Base-by-base conservation (phyloP, 257 asterid species). In the Scutellaria galericulata region DNA sequence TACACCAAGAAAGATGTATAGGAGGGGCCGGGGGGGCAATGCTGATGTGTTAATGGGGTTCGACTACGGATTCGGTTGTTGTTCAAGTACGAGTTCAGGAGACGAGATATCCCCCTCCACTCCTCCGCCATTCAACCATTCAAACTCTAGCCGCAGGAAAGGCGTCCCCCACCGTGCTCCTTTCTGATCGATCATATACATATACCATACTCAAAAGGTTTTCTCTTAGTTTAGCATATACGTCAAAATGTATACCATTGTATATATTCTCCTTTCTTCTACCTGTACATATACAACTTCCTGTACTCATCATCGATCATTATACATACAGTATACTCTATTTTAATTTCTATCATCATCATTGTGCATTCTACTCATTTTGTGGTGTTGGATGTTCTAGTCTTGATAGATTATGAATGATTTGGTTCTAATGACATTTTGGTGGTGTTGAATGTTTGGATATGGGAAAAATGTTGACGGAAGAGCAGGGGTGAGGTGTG, bases 161-260 rank as follows among this genome's bases (percentile, higher is more conserved):
- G 95, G 96, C 56, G 56, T 84, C 39, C 96, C 96, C 0, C 96
- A 81, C 55, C 90, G 96, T 3, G 85, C 96, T 37, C 96, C 96
- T 0, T 86, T 89, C 37, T 89, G 70, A 50, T 18, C 18, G 70
- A 50, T 18, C 18, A 18, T 18, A 18, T 18, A 18, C 18, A 18
- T 0, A 18, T 18, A 18, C 18, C 18, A 18, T 18, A 18, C 18
- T 18, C 18, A 18, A 18, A 18, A 18, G 18, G 0, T 18, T 18
- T 18, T 0, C 18, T 18, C 18, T 18, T 18, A 18, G 18, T 18
- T 18, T 18, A 18, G 18, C 18, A 18, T 18, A 18, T 18, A 18
- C 18, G 18, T 31, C 22, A 14, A 37, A 58, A 47, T 71, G 59
- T 58, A 35, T 59, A 73, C 46, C 15, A 14, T 14, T 35, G 72